These are phyloP conservation scores for Globisporangium paroecandrum DNA, from an alignment of 352 stramenopile genomes.

Conservation along the genomic window DNA sequence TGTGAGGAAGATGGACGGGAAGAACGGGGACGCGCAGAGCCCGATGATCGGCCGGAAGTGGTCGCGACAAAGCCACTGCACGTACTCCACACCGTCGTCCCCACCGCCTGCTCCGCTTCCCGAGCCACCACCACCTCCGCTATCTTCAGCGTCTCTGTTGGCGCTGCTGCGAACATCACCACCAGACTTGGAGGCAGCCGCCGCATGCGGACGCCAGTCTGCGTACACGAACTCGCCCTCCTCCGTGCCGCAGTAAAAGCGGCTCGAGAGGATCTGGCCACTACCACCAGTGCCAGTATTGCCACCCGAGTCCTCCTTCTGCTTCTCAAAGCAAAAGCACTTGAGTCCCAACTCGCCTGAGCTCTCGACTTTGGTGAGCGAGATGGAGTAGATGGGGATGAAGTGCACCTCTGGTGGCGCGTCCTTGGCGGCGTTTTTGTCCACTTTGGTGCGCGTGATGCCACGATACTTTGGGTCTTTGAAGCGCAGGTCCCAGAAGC, in stretches of 20 bases:
- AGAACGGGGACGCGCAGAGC: constrained; percentile 88
- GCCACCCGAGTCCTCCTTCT: constrained; percentile 39
- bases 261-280: constrained; percentile 37
- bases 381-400: constrained; percentile 80
- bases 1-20: constrained; percentile 84
- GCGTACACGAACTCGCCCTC: constrained; percentile 89
- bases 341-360: constrained; percentile 62
- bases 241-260: constrained; percentile 83
- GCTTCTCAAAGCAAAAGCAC: constrained; percentile 64
- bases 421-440: constrained; percentile 64
- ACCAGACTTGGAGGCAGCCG: constrained; percentile 26
- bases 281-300: neutral
- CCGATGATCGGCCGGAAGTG: constrained; percentile 83
- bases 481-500: constrained; percentile 92
- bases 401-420: constrained; percentile 67
- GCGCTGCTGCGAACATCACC: constrained; percentile 15
- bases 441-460: constrained; percentile 54
- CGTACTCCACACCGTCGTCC: constrained; percentile 82
- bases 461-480: constrained; percentile 81
- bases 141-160: neutral
- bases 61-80: constrained; percentile 88
- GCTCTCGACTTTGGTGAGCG: constrained; percentile 72
- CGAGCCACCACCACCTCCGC: constrained; percentile 30
- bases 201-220: constrained; percentile 78
- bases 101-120: constrained; percentile 26